phyloP scores from a whole-genome alignment of 495 filamentous ascomycete species.

The Trichoderma asperelloides region DNA sequence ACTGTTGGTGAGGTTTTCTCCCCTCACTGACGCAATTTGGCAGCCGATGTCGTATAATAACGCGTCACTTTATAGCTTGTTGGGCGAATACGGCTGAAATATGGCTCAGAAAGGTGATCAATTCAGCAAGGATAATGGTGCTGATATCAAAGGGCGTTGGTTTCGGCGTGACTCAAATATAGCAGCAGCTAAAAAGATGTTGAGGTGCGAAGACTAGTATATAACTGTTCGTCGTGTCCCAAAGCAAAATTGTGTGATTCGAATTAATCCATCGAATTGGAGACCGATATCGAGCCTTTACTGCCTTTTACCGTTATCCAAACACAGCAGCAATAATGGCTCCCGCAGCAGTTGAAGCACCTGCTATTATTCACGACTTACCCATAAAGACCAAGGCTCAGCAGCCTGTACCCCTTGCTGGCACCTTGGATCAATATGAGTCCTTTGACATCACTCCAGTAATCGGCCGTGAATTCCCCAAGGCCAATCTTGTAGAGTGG shows the following conservation, averaged over 20 bases:
- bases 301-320: not conserved
- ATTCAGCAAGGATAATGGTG: not conserved
- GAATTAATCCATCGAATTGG: not conserved
- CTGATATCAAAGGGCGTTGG: no score
- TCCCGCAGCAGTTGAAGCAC: slow-evolving; percentile 22
- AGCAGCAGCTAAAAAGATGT: no score
- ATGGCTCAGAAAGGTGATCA: not conserved
- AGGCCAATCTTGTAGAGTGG: slow-evolving; percentile 52
- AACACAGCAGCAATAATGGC: slow-evolving; percentile 19
- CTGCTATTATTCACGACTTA: slow-evolving; percentile 8
- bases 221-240: no score
- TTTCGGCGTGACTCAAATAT: no score
- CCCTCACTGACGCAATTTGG: slow-evolving; percentile 3
- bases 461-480: slow-evolving; percentile 59
- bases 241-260: no score
- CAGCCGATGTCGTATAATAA: slow-evolving; percentile 1
- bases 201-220: no score
- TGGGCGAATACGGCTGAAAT: not conserved
- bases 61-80: not conserved
- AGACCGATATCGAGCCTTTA: not conserved
- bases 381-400: slow-evolving; percentile 14
- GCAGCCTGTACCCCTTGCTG: slow-evolving; percentile 41
- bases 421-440: slow-evolving; percentile 47
- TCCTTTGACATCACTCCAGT: slow-evolving; percentile 59
- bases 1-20: not conserved